Evolutionary conservation across 2,329 filamentous ascomycete species (phyloP).

Genomic region (Aspergillus transmontanensis): DNA sequence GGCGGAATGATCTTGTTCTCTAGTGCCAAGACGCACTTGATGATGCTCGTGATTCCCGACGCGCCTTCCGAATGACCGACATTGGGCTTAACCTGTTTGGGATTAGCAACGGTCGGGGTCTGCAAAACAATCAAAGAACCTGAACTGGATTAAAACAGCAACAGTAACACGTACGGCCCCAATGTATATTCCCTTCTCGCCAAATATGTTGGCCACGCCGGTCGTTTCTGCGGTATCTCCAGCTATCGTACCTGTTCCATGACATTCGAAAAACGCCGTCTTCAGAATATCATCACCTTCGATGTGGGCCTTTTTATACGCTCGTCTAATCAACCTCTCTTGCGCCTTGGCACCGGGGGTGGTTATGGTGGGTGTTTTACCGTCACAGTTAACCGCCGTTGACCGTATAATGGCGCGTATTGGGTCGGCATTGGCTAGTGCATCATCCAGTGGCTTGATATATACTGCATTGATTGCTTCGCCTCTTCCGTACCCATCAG

Average conservation of each 20-base stretch:
- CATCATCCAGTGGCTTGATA: constrained; percentile 30
- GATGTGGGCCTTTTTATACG: constrained; percentile 12
- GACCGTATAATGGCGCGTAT: constrained; percentile 39
- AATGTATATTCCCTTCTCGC: constrained; percentile 19
- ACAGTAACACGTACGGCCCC: constrained; percentile 15
- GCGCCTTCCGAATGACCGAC: constrained; percentile 32
- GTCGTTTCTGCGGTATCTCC: constrained; percentile 22
- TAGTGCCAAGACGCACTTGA: constrained; percentile 28
- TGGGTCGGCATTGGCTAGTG: constrained; percentile 30
- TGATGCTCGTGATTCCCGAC: constrained; percentile 28
- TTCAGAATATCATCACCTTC: constrained; percentile 6
- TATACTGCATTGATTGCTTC: constrained; percentile 34
- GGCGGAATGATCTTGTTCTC: constrained; percentile 28
- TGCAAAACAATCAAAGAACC: too few species aligned
- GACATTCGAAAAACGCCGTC: constrained; percentile 23
- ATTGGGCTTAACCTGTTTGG: constrained; percentile 29
- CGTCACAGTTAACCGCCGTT: constrained; percentile 33
- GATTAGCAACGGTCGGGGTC: not conserved
- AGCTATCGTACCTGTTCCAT: constrained; percentile 22
- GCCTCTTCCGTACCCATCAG: constrained; percentile 35
- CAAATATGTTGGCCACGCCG: constrained; percentile 20
- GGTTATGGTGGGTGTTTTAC: constrained; percentile 26
- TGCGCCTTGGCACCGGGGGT: constrained; percentile 19
- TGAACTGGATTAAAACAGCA: too few species aligned
- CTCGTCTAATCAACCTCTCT: constrained; percentile 11